Percentiles rank a stretch among this genome's conserved stretches.
Evolutionary conservation across 2,329 filamentous ascomycete species (phyloP).

Genomic region (Chaetomiaceae sp.): DNA sequence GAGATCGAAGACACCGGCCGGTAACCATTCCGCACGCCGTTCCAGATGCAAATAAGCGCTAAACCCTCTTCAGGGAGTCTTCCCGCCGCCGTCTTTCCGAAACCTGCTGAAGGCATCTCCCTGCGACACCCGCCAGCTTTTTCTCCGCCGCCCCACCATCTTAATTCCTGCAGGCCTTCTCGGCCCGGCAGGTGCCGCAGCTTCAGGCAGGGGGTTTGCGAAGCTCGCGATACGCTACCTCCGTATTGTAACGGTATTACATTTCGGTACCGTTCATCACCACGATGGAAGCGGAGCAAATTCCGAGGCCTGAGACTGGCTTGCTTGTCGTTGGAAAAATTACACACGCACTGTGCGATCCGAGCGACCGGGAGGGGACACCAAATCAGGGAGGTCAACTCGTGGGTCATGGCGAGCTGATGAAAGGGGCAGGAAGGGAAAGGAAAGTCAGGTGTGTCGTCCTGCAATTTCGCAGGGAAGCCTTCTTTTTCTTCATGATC

Average conservation of each 20-base stretch:
- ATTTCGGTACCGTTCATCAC: background rate
- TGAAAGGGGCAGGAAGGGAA: too few relatives aligned
- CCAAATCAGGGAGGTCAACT: too few relatives aligned
- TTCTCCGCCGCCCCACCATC: background rate
- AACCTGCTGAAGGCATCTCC: background rate
- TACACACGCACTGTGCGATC: background rate
- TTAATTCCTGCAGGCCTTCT: too few relatives aligned
- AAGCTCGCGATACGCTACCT: background rate
- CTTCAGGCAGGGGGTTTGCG: too few relatives aligned
- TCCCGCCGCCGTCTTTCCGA: slow-evolving; percentile 15
- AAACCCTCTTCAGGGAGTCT: slow-evolving; percentile 5
- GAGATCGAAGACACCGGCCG: slow-evolving; percentile 14
- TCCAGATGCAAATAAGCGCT: slow-evolving; percentile 12
- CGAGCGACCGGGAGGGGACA: background rate
- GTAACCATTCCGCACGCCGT: background rate
- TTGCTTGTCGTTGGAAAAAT: background rate
- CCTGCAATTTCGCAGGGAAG: slow-evolving; percentile 7
- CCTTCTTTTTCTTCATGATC: background rate
- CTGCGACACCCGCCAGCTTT: background rate
- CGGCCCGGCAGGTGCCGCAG: slow-evolving; percentile 5
- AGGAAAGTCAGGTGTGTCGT: too few relatives aligned
- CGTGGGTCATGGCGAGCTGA: too few relatives aligned
- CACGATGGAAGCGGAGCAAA: background rate
- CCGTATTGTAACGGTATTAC: background rate
- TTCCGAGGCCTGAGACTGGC: background rate